Base-by-base conservation (phyloP, 2,329 filamentous ascomycete genomes). In the Diaporthe sp. region DNA sequence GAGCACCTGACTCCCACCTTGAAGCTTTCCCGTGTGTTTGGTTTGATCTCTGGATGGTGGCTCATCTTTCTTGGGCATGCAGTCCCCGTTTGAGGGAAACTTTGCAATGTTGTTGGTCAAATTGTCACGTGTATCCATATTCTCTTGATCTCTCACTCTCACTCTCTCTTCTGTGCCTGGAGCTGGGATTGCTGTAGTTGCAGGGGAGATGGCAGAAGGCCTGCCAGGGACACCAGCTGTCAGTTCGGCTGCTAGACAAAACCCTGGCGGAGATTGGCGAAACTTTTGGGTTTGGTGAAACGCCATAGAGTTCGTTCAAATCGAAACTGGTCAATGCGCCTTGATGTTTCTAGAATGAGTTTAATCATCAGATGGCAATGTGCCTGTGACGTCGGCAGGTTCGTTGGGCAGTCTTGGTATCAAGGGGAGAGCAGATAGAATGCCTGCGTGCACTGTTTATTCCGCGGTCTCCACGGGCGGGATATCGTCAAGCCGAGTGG, bases 221-320 rank as follows among this genome's bases (percentile, higher is more conserved):
- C 22, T 25, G 33, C 4, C 30, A 54, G 45, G 15, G 64, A 68
- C 33, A 12, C 13, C 4, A 4, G 28, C 40, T 8, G 13, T 25
- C 13, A 17, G 64, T 40, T 22, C 13, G 30, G 47, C n/a, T 54
- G 45, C 13, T 52, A 38, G 33, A 28, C 64, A 40, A 3, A 30
- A 35, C n/a, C 33, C 33, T 28, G 64, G 47, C 45, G 45, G 64
- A 52, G 42, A 67, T 67, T 67, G 64, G 42, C 45, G 64, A 52
- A 28, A 30, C n/a, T 54, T 54, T 68, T 68, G 64, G 45, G 33
- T 54, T 68, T 54, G 47, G 64, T 54, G 64, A 54, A 67, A 68
- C 64, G 47, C 22, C 64, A 54, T 68, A 68, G 64, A 68, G 64
- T 68, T 68, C 64, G 64, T 54, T 68, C 47, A 68, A 68, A 40